phyloP scores from a whole-genome alignment of 768 basidiomycete species.

The Boletellus emodensis region DNA sequence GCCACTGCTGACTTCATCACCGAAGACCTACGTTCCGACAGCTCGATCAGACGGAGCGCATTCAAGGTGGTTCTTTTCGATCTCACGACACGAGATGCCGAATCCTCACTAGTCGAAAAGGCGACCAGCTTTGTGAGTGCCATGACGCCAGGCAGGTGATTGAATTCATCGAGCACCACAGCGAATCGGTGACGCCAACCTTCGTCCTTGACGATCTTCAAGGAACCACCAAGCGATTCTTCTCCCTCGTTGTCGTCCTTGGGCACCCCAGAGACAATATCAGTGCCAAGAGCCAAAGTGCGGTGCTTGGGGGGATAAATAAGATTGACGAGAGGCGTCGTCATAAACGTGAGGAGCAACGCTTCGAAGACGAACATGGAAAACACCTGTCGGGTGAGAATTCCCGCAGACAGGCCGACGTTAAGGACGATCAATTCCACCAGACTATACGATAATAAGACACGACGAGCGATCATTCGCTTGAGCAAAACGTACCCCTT shows the following conservation, averaged over 20 bases:
- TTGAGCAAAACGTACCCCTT: slow-evolving; percentile 64
- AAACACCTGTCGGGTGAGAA: slow-evolving; percentile 76
- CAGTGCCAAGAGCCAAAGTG: slow-evolving; percentile 36
- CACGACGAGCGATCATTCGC: background rate
- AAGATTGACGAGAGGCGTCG: slow-evolving; percentile 68
- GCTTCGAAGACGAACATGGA: slow-evolving; percentile 94
- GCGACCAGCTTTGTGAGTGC: slow-evolving; percentile 80
- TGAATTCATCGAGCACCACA: slow-evolving; percentile 87
- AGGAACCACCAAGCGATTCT: background rate
- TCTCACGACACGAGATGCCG: background rate
- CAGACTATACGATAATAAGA: slow-evolving; percentile 42
- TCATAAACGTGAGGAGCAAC: slow-evolving; percentile 80
- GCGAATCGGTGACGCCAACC: slow-evolving; percentile 50
- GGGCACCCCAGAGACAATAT: background rate
- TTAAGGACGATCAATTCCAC: slow-evolving; percentile 97
- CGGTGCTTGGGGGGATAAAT: slow-evolving; percentile 67
- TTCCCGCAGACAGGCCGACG: slow-evolving; percentile 78
- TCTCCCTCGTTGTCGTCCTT: background rate
- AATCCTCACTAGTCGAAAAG: slow-evolving; percentile 22
- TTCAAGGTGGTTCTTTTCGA: slow-evolving; percentile 40
- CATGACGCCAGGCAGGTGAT: slow-evolving; percentile 88
- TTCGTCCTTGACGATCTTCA: slow-evolving; percentile 1
- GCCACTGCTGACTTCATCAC: slow-evolving; percentile 79
- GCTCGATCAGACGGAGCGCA: slow-evolving; percentile 83
- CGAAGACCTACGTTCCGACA: slow-evolving; percentile 84